These are phyloP conservation scores for Hericium rajendrae DNA, from an alignment of 768 basidiomycete genomes.

Conservation along the genomic window DNA sequence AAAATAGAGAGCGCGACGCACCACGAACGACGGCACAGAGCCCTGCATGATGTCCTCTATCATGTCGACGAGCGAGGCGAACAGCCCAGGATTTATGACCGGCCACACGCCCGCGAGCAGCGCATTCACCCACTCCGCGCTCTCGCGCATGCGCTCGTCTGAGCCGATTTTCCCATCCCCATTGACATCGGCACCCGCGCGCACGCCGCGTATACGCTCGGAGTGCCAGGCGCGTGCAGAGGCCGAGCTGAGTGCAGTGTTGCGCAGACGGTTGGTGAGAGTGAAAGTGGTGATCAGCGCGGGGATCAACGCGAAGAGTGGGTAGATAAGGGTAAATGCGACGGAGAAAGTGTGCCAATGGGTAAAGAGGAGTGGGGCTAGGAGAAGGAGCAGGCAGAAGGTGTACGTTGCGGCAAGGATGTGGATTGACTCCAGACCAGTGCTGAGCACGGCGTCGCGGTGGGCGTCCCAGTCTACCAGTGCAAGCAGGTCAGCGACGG, in stretches of 20 bases:
- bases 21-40: slow-evolving; percentile 37
- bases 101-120: slow-evolving; percentile 60
- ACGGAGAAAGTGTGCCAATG: neutral
- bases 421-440: slow-evolving; percentile 12
- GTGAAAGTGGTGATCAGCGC: slow-evolving; percentile 16
- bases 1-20: slow-evolving; percentile 3
- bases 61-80: slow-evolving; percentile 49
- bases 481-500: neutral
- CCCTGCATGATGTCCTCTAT: slow-evolving; percentile 50
- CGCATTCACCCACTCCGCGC: slow-evolving; percentile 61
- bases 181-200: slow-evolving; percentile 19
- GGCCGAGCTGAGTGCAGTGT: slow-evolving; percentile 17
- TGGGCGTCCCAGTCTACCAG: slow-evolving; percentile 20
- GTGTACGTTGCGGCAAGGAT: slow-evolving; percentile 15
- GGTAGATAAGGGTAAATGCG: neutral
- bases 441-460: slow-evolving; percentile 11
- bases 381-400: slow-evolving; percentile 10
- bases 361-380: slow-evolving; percentile 5
- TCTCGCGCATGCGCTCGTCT: slow-evolving; percentile 23
- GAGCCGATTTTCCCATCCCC: slow-evolving; percentile 18
- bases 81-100: slow-evolving; percentile 61
- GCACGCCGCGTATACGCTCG: slow-evolving; percentile 22
- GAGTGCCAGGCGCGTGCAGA: slow-evolving; percentile 24
- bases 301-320: slow-evolving; percentile 9
- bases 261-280: slow-evolving; percentile 18